Percentiles rank a stretch among this genome's conserved stretches.
phyloP scores from a whole-genome alignment of 345 rosid species.

The Ailanthus altissimus region DNA sequence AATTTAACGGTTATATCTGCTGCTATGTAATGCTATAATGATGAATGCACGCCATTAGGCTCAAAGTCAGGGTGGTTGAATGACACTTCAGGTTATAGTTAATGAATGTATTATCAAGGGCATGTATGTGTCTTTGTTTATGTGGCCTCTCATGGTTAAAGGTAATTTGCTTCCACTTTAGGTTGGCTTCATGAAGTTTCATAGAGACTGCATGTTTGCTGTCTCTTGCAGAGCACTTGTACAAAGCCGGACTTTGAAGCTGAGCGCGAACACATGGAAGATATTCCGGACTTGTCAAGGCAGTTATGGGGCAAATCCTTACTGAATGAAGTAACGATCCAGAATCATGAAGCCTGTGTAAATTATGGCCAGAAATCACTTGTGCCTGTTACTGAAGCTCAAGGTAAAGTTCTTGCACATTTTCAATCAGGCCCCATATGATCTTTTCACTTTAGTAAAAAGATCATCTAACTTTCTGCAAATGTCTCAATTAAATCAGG shows the following conservation, averaged over 20 bases:
- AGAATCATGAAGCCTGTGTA: constrained; percentile 23
- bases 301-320: constrained; percentile 28
- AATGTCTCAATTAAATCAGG: constrained; percentile 21
- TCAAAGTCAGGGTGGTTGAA: constrained; percentile 8
- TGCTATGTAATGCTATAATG: not conserved
- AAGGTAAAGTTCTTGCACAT: constrained; percentile 33
- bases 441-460: not conserved
- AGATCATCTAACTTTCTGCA: constrained; percentile 16
- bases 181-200: constrained; percentile 30
- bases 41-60: not conserved
- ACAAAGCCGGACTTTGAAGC: constrained; percentile 70
- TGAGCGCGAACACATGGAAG: constrained; percentile 49
- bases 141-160: constrained; percentile 18
- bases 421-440: constrained; percentile 15
- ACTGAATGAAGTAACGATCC: constrained; percentile 25
- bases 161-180: constrained; percentile 27
- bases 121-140: constrained; percentile 11
- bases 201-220: constrained; percentile 32
- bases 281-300: constrained; percentile 28
- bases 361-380: constrained; percentile 28
- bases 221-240: constrained; percentile 79
- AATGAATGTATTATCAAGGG: constrained; percentile 10
- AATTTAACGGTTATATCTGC: not conserved
- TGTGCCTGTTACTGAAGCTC: constrained; percentile 34
- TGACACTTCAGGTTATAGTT: constrained; percentile 10